Conservation (phyloP, 2,329 filamentous ascomycete genomes). For the Sporothrix protearum region DNA sequence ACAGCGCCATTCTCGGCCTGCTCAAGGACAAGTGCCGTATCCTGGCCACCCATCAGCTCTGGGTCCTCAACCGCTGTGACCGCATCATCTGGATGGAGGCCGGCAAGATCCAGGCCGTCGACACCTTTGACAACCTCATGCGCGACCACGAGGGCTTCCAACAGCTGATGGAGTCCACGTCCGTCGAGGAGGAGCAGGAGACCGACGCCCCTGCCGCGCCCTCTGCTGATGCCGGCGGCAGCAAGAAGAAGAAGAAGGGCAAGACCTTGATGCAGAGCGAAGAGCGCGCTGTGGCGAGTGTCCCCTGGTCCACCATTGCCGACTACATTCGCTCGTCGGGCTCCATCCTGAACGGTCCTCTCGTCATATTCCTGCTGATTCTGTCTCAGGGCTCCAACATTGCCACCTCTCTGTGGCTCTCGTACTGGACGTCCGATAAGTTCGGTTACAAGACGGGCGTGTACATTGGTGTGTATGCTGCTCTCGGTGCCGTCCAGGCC, state of each 20-base stretch:
- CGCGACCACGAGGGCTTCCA: slow-evolving; percentile 71
- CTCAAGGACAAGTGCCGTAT: slow-evolving; percentile 86
- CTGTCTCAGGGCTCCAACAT: slow-evolving; percentile 82
- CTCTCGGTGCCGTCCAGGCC: slow-evolving; percentile 67
- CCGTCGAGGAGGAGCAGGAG: slow-evolving; percentile 63
- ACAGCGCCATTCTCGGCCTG: slow-evolving; percentile 86
- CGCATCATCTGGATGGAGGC: slow-evolving; percentile 90
- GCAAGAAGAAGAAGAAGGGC: slow-evolving; percentile 56
- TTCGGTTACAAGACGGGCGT: slow-evolving; percentile 63
- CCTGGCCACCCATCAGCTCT: slow-evolving; percentile 90
- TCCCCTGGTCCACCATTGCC: slow-evolving; percentile 74
- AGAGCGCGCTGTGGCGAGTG: slow-evolving; percentile 69
- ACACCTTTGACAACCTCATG: slow-evolving; percentile 89
- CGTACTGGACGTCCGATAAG: slow-evolving; percentile 84
- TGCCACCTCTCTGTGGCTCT: slow-evolving; percentile 84
- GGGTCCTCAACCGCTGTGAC: slow-evolving; percentile 86
- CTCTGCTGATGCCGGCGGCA: slow-evolving; percentile 39
- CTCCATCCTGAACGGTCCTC: slow-evolving; percentile 62
- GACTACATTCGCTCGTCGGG: slow-evolving; percentile 76
- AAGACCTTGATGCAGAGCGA: slow-evolving; percentile 67
- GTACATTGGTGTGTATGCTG: slow-evolving; percentile 72
- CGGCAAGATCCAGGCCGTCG: slow-evolving; percentile 77
- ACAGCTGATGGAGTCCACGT: slow-evolving; percentile 79
- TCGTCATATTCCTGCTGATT: slow-evolving; percentile 61
- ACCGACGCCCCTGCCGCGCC: slow-evolving; percentile 36